Base-by-base conservation (phyloP, 1,139 yeast genomes). In the Kluyveromyces sp. region DNA sequence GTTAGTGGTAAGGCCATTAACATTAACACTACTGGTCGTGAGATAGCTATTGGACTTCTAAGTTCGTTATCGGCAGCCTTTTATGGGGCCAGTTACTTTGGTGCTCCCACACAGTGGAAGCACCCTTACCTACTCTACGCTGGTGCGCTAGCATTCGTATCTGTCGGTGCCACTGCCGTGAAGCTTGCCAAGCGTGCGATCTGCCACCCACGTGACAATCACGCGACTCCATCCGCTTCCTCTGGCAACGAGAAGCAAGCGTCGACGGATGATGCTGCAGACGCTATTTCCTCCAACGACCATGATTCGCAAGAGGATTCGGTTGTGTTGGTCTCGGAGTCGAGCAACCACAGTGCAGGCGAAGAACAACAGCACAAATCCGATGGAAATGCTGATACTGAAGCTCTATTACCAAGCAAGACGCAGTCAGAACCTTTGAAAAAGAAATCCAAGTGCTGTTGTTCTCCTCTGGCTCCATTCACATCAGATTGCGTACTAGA, bases 301-400 rank as follows among this genome's bases (percentile, higher is more conserved):
- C 28, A 29, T 7, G 34, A 38, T 5, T 29, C 34, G 25, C 42
- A 57, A 37, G 58, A 52, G 45, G 64, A 59, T 15, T 61, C 64
- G 15, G 51, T 61, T 10, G 63, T 61, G 4, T 64, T 41, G 4
- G 38, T 41, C 33, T 28, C 43, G 26, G 38, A 34, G 5, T 30
- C 43, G 6, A 39, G 29, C 28, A 21, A 29, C 36, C 42, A 30
- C 6, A 25, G 35, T 35, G 10, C 7, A 25, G 28, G 15, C 28
- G 7, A 25, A 7, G 29, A 8, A 37, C 30, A 27, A 28, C 30
- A 8, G 27, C 25, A 29, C 39, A 21, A 7, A 4, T 34, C 27
- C 35, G 26, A 25, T 25, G 28, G 34, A n/a, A 30, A 28, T 5
- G 5, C 34, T 30, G 42, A 34, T 29, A 28, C 35, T 30, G n/a